Percentiles rank a stretch among this genome's conserved stretches.
These are phyloP conservation scores for Aspergillus avenaceus DNA, from an alignment of 495 filamentous ascomycete species.

Conservation along the genomic window DNA sequence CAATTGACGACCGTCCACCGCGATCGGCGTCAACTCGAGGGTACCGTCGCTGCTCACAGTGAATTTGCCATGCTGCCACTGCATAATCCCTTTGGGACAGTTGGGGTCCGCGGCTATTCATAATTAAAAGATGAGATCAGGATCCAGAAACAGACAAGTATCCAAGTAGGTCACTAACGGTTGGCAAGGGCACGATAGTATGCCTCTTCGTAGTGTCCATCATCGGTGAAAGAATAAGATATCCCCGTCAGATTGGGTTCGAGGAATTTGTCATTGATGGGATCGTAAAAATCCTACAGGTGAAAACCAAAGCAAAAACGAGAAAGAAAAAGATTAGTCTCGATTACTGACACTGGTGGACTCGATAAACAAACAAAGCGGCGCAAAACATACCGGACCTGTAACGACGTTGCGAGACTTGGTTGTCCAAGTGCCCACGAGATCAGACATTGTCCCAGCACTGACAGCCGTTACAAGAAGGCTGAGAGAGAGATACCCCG, in stretches of 20 bases:
- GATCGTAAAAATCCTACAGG: constrained; percentile 68
- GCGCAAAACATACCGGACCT: constrained; percentile 54
- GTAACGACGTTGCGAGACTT: constrained; percentile 71
- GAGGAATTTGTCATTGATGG: constrained; percentile 60
- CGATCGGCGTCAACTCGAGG: constrained; percentile 58
- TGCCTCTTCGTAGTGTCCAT: constrained; percentile 71
- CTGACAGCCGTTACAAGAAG: constrained; percentile 26
- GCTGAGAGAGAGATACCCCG: constrained; percentile 10
- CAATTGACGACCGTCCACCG: constrained; percentile 68
- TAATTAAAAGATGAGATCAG: neutral
- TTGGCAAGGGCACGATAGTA: constrained; percentile 71
- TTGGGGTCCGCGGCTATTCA: constrained; percentile 53
- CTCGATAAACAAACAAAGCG: neutral
- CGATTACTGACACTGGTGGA: neutral
- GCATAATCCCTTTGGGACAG: constrained; percentile 68
- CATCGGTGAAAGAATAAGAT: constrained; percentile 73
- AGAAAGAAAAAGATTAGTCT: neutral
- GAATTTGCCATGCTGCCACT: constrained; percentile 74
- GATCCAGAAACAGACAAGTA: neutral
- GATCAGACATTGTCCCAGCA: constrained; percentile 35
- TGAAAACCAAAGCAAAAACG: neutral
- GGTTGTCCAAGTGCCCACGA: constrained; percentile 74
- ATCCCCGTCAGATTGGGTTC: constrained; percentile 72
- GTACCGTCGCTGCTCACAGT: constrained; percentile 52
- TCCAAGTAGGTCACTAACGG: constrained; percentile 46